Evolutionary conservation across 2,329 filamentous ascomycete species (phyloP), one percentile per base, ranked within the genome.

Genomic region (Ophiosphaerella korrae): DNA sequence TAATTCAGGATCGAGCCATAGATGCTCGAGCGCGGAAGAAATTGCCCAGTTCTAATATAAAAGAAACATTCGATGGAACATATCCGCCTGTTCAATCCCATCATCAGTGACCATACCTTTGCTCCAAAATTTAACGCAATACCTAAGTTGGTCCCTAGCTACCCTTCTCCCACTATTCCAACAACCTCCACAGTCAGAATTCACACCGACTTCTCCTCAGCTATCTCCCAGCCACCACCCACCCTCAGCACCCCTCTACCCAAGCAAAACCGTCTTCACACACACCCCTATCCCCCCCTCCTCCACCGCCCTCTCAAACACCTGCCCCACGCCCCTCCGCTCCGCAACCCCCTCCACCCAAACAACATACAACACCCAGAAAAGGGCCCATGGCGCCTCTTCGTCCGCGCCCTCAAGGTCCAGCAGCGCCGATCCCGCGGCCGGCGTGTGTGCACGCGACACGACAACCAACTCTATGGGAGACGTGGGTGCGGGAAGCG

Each of bases 321-420:
- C 29, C 39, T 51, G 48, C 3, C 38, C 48, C 2, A 51, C 34
- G 7, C 48, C 48, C 5, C 43, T 32, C 2, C 48, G 38, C 32
- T 51, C 43, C 7, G 43, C 43, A 34, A 46, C 35, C 12, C 42
- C 43, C 6, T 47, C 39, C 3, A 34, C 2, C 43, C 48, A 51
- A 1, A 51, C 38, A 7, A 46, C 23, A n/a, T 42, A 34, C 26
- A 47, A 13, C 2, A 37, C 33, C 48, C 43, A 51, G 14, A 50
- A 45, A 5, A 46, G 26, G 21, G 34, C 33, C 38, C 35, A 40
- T 4, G 44, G 44, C 6, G 7, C 26, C 6, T 18, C 3, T 23
- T n/a, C 7, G n/a, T 34, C 2, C 33, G 3, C 26, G 12, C 34
- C 8, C 9, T 40, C 36, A 16, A 26, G 29, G 3, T 21, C 14